Evolutionary conservation across 1,284 basidiomycete genomes (phyloP).

Genomic region (Ganoderma boninense): DNA sequence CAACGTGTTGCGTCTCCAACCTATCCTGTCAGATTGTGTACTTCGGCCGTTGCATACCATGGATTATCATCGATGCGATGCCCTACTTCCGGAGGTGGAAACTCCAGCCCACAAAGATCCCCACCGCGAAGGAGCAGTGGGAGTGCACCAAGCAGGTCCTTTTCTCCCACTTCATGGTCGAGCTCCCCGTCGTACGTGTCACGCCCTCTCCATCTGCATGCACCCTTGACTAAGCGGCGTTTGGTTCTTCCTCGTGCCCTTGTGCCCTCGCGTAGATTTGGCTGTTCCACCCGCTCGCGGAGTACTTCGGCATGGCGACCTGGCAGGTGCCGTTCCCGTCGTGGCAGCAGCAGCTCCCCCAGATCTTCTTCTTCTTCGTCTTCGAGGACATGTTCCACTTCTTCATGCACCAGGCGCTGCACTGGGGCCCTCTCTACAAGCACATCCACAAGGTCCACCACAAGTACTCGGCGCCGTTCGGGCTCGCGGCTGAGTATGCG

Average conservation of each 20-base stretch:
- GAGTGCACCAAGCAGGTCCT: constrained; percentile 96
- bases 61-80: constrained; percentile 95
- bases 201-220: background rate
- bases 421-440: constrained; percentile 94
- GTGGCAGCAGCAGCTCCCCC: constrained; percentile 74
- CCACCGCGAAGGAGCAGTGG: constrained; percentile 89
- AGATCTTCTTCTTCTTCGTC: constrained; percentile 92
- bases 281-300: constrained; percentile 96
- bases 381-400: constrained; percentile 97
- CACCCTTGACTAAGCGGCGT: background rate
- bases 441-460: constrained; percentile 98
- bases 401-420: constrained; percentile 89
- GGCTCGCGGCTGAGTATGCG: constrained; percentile 97
- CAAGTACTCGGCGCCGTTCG: constrained; percentile 97
- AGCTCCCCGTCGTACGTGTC: constrained; percentile 81
- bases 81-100: constrained; percentile 97
- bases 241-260: constrained; percentile 6
- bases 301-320: constrained; percentile 90
- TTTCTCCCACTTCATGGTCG: constrained; percentile 96
- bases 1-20: background rate
- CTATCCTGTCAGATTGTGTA: constrained; percentile 80
- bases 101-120: constrained; percentile 88
- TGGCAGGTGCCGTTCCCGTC: constrained; percentile 93
- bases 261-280: constrained; percentile 72
- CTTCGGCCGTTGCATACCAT: constrained; percentile 95